A percentile compares a stretch with the other conserved stretches of the same genome.
Conservation (phyloP, 306 rosid species). For the Hippophae tibetana region DNA sequence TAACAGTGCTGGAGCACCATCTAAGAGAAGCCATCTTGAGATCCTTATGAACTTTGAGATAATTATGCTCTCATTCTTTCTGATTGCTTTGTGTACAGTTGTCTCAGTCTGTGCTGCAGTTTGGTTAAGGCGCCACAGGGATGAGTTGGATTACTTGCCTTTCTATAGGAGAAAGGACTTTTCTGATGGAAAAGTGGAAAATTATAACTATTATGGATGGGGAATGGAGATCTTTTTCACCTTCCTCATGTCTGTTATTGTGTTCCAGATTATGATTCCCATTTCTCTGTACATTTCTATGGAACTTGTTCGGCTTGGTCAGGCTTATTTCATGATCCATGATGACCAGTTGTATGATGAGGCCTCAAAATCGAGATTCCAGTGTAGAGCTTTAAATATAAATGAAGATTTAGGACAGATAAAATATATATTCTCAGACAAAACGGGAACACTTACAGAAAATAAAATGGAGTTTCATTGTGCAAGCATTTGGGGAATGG, state of each 20-base stretch:
- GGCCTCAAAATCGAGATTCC: constrained; percentile 66
- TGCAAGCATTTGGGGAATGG: constrained; percentile 78
- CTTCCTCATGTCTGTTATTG: constrained; percentile 90
- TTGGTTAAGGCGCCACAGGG: constrained; percentile 57
- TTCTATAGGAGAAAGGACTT: constrained; percentile 57
- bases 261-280: constrained; percentile 93
- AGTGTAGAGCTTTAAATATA: constrained; percentile 90
- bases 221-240: constrained; percentile 64
- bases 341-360: constrained; percentile 73
- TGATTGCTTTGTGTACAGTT: constrained; percentile 53
- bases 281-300: constrained; percentile 87
- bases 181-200: constrained; percentile 17
- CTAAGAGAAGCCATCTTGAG: constrained; percentile 90
- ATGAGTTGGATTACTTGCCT: constrained; percentile 40
- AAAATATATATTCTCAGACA: constrained; percentile 84
- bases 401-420: constrained; percentile 97
- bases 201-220: constrained; percentile 63
- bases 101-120: constrained; percentile 66
- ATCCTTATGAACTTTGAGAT: constrained; percentile 84
- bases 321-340: constrained; percentile 82
- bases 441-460: constrained; percentile 95
- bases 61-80: constrained; percentile 69
- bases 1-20: constrained; percentile 89
- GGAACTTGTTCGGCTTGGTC: constrained; percentile 95
- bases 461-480: constrained; percentile 95